Conservation (phyloP, 805 yeast species). For the Zygotorulaspora danielsina region DNA sequence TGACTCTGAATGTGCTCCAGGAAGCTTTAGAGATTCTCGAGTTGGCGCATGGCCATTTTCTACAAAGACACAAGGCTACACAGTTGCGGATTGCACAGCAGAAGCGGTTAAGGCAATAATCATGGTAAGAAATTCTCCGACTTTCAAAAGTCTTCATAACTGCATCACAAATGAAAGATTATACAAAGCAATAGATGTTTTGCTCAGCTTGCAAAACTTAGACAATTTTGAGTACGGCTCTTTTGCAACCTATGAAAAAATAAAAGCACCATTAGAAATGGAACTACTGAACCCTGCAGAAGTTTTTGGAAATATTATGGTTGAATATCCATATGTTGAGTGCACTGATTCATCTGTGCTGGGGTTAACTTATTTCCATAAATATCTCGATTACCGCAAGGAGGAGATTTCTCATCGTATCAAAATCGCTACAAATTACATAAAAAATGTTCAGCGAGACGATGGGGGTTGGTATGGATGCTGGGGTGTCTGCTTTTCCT, state of each 20-base stretch:
- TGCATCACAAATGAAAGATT: conserved; percentile 54
- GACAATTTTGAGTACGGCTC: conserved; percentile 83
- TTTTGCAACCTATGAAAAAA: conserved; percentile 85
- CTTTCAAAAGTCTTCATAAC: conserved; percentile 44
- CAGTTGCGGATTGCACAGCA: conserved; percentile 95
- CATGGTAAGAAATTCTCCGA: conserved; percentile 73
- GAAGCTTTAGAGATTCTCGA: conserved; percentile 77
- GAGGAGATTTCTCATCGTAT: conserved; percentile 68
- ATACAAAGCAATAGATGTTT: conserved; percentile 67
- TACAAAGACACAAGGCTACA: conserved; percentile 92
- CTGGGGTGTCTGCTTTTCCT: conserved; percentile 96
- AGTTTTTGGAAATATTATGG: conserved; percentile 97
- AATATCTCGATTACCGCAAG: conserved; percentile 58
- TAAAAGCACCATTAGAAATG: conserved; percentile 70
- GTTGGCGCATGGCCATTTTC: conserved; percentile 95
- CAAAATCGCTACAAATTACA: conserved; percentile 66
- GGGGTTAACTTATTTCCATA: conserved; percentile 76
- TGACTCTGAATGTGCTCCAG: conserved; percentile 68
- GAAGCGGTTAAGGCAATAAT: conserved; percentile 90
- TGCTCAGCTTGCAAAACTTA: conserved; percentile 71
- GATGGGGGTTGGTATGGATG: conserved; percentile 99
- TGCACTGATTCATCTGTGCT: conserved; percentile 94
- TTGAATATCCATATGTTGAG: conserved; percentile 96
- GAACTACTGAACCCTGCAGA: conserved; percentile 93
- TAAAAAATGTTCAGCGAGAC: conserved; percentile 56